phyloP scores from a whole-genome alignment of 495 filamentous ascomycete species.

The Penicillium crystallinum region DNA sequence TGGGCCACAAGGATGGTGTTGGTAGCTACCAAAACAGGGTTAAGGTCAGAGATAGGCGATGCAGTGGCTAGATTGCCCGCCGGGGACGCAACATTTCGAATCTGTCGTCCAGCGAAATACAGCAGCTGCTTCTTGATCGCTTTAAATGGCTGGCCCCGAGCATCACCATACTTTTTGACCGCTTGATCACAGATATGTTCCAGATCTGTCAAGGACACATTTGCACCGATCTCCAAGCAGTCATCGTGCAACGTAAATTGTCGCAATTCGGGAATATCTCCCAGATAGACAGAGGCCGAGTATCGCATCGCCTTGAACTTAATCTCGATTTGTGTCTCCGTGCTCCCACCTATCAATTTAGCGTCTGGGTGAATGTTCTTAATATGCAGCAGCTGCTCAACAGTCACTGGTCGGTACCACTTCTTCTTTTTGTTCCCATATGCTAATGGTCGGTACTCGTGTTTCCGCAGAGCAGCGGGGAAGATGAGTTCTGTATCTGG shows the following conservation, averaged over 20 bases:
- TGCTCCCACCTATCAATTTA: constrained; percentile 93
- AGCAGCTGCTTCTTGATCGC: constrained; percentile 48
- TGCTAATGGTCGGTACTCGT: constrained; percentile 73
- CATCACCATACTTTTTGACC: constrained; percentile 69
- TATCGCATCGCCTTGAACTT: constrained; percentile 97
- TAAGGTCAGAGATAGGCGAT: constrained; percentile 93
- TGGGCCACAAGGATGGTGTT: constrained; percentile 77
- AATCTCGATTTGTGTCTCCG: constrained; percentile 96
- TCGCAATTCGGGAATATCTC: constrained; percentile 84
- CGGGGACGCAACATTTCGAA: constrained; percentile 93
- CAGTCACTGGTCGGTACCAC: constrained; percentile 86
- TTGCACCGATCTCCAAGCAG: constrained; percentile 82
- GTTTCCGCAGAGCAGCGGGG: constrained; percentile 74
- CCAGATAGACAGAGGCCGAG: constrained; percentile 81
- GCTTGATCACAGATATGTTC: constrained; percentile 62
- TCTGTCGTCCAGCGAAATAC: constrained; percentile 95
- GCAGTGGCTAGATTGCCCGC: constrained; percentile 94
- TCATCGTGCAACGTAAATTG: constrained; percentile 75
- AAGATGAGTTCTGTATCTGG: constrained; percentile 95
- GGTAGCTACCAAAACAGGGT: constrained; percentile 87
- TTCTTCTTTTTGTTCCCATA: constrained; percentile 93
- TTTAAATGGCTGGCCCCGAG: constrained; percentile 57
- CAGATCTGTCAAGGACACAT: constrained; percentile 79
- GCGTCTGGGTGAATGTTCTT: constrained; percentile 79
- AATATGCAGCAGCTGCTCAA: constrained; percentile 86